These are phyloP conservation scores for Adiantum capillusveneris DNA, from an alignment of 75 land plant species.

Conservation along the genomic window DNA sequence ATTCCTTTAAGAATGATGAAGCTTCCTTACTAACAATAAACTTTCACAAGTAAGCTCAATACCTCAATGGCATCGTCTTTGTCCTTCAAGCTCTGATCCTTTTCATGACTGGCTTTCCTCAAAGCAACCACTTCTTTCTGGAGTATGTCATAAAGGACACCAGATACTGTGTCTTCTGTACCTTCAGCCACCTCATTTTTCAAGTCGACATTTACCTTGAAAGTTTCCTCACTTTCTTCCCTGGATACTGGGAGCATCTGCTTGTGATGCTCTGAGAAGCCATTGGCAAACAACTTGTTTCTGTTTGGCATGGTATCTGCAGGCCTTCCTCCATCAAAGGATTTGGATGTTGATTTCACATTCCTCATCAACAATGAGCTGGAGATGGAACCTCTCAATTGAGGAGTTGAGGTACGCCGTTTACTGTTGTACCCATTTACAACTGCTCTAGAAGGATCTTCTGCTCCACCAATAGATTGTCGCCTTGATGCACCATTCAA, in stretches of 20 bases:
- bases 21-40: no score
- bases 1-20: no score
- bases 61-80: constrained; percentile 97
- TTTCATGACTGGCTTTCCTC: constrained; percentile 75
- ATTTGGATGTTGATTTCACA: constrained; percentile 37
- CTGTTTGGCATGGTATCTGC: constrained; percentile 13
- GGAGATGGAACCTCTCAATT: constrained; percentile 17
- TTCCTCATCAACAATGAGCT: constrained; percentile 24
- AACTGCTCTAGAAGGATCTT: constrained; percentile 15
- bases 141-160: constrained; percentile 70
- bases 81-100: constrained; percentile 77
- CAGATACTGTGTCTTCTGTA: constrained; percentile 54
- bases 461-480: constrained; percentile 35
- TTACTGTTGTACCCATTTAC: constrained; percentile 15
- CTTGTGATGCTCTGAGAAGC: constrained; percentile 13
- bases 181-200: background rate
- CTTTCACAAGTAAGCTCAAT: no score
- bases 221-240: background rate
- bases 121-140: constrained; percentile 80
- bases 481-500: constrained; percentile 28
- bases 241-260: background rate
- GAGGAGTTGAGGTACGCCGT: constrained; percentile 18
- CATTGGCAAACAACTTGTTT: constrained; percentile 23
- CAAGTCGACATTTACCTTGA: constrained; percentile 1
- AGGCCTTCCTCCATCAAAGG: constrained; percentile 42